Evolutionary conservation across 495 filamentous ascomycete genomes (phyloP), one percentile per base, ranked within the genome.

Genomic region (Podospora conica): DNA sequence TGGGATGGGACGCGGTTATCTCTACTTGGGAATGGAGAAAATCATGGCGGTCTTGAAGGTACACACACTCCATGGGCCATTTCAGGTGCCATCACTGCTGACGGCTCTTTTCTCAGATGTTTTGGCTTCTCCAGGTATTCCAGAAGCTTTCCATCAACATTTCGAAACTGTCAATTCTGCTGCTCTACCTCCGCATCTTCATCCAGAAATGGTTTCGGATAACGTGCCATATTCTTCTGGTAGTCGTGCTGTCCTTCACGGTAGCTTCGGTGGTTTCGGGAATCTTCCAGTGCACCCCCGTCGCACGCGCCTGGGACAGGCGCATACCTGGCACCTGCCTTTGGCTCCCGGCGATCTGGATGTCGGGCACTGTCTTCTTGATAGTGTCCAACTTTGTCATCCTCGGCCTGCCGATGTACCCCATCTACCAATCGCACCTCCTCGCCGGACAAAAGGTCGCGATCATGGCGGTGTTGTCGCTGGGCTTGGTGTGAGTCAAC

Each of bases 301-400:
- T 89, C 11, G 74, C 73, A 9, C 78, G 75, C 61, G 82, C 82
- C 60, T 87, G 84, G 79, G 75, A 87, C 65, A 81, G 79, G 55
- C 66, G 75, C 3, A 70, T 86, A 3, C 72, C 77, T 0, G 84
- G 84, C 5, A 65, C 64, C 28, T 90, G 87, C 69, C 78, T 88
- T 58, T 80, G 77, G 62, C 73, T 72, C 15, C 70, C 69, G 1
- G 67, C 72, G 12, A 73, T 79, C 61, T 80, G 78, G 74, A 83
- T 84, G 60, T 79, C 82, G 67, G 86, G 86, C 63, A 81, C 83
- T 1, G 79, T 78, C 0, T 81, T 87, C 71, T 81, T 81, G 22
- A 85, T 86, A 33, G 69, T 70, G n/a, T 84, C 80, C 20, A 85
- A 88, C 69, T 31, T 87, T n/a, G 73, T 82, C 25, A 80, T 88